Conservation (phyloP, 305 asterid species). For the Solanum hybrid region DNA sequence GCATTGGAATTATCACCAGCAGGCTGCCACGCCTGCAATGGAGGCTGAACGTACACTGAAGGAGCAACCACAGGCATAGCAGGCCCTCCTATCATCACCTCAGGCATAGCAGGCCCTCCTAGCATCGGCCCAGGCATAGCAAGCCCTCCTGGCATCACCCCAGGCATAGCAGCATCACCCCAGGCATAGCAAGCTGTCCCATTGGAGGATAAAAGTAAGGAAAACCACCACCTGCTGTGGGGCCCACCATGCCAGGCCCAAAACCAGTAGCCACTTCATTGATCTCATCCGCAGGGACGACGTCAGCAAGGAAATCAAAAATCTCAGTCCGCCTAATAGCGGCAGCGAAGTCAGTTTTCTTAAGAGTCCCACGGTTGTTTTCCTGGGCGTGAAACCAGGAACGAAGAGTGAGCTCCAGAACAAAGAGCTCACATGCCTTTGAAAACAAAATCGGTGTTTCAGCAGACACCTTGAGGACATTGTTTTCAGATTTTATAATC, state of each 20-base stretch:
- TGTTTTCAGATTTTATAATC: constrained; percentile 86
- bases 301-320: constrained; percentile 77
- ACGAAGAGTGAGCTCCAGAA: constrained; percentile 82
- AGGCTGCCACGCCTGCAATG: constrained; percentile 76
- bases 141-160: constrained; percentile 9
- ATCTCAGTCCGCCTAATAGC: constrained; percentile 72
- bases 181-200: constrained; percentile 34
- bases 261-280: constrained; percentile 47
- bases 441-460: constrained; percentile 85
- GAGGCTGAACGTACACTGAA: constrained; percentile 42
- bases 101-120: constrained; percentile 17
- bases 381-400: constrained; percentile 96
- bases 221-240: constrained; percentile 37
- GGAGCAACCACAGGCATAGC: constrained; percentile 47
- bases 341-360: constrained; percentile 18
- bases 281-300: constrained; percentile 81
- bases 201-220: constrained; percentile 64
- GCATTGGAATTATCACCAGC: constrained; percentile 50
- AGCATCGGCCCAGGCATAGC: not conserved
- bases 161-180: constrained; percentile 14
- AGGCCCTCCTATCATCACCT: constrained; percentile 41
- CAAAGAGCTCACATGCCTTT: constrained; percentile 91
- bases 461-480: constrained; percentile 89
- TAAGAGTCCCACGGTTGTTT: constrained; percentile 41
- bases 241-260: constrained; percentile 28